These are phyloP conservation scores for Thuidium tamariscinum DNA, from an alignment of 225 moss, liverwort and hornwort species.

Conservation along the genomic window DNA sequence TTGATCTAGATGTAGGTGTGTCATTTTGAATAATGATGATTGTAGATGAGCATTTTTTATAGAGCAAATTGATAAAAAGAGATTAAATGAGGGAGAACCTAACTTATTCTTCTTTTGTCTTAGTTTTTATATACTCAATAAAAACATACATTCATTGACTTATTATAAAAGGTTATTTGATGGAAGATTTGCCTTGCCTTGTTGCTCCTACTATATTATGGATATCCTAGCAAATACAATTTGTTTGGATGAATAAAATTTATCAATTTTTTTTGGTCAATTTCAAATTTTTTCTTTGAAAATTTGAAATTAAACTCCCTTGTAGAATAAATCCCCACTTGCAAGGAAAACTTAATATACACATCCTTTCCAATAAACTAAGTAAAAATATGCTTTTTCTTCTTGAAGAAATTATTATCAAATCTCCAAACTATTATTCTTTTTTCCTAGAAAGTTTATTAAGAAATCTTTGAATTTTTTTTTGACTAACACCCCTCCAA, in stretches of 20 bases:
- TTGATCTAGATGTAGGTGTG: rapidly evolving
- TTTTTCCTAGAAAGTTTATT: too few relatives aligned
- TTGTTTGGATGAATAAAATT: background rate
- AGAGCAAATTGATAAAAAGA: background rate
- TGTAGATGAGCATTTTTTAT: background rate
- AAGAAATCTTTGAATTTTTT: too few relatives aligned
- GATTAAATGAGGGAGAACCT: too few relatives aligned
- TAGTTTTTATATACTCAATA: background rate
- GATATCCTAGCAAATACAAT: too few relatives aligned
- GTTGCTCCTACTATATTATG: background rate
- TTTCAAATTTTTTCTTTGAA: background rate
- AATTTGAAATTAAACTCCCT: rapidly evolving
- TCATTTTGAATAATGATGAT: background rate
- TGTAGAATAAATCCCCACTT: background rate
- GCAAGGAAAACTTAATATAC: rapidly evolving
- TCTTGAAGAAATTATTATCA: too few relatives aligned
- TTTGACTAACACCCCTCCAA: rapidly evolving
- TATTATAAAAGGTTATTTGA: too few relatives aligned
- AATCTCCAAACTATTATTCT: too few relatives aligned
- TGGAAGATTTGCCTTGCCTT: background rate
- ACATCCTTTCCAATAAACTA: too few relatives aligned
- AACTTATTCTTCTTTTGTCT: background rate
- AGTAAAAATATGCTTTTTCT: too few relatives aligned
- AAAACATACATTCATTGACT: rapidly evolving
- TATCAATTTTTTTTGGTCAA: too few relatives aligned